Evolutionary conservation across 768 basidiomycete genomes (phyloP).

Genomic region (Termitomyces sp.): DNA sequence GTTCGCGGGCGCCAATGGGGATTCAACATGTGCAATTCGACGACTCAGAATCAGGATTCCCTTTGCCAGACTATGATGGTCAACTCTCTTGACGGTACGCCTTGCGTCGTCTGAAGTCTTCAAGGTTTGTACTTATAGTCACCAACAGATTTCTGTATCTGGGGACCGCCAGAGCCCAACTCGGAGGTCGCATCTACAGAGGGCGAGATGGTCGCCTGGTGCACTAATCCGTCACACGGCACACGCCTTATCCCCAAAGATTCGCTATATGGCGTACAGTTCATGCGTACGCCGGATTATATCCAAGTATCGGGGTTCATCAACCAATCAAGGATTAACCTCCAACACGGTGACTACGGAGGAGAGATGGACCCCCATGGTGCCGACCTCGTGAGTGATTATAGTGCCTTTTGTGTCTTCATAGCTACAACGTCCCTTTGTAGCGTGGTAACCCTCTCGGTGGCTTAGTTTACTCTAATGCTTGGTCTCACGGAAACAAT

Average conservation of each 20-base stretch:
- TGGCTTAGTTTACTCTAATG: conserved; percentile 15
- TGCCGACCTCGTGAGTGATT: conserved; percentile 41
- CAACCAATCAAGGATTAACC: conserved; percentile 54
- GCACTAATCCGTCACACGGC: conserved; percentile 64
- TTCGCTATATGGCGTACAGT: conserved; percentile 59
- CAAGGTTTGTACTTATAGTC: not conserved
- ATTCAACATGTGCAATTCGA: conserved; percentile 57
- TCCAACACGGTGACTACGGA: conserved; percentile 51
- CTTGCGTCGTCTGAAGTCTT: not conserved
- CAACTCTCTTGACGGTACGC: conserved; percentile 44
- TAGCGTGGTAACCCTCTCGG: conserved; percentile 14
- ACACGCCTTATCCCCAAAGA: conserved; percentile 69
- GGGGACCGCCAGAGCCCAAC: conserved; percentile 48
- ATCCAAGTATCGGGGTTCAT: conserved; percentile 57
- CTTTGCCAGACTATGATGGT: conserved; percentile 49
- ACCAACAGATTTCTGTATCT: conserved; percentile 61
- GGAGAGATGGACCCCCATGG: conserved; percentile 79
- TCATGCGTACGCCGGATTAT: conserved; percentile 53
- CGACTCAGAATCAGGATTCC: conserved; percentile 44
- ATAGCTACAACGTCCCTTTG: not conserved
- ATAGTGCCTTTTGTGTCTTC: not conserved
- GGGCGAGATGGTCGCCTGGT: conserved; percentile 70
- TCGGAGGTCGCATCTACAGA: conserved; percentile 61
- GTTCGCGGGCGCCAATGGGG: conserved; percentile 49
- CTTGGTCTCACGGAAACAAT: conserved; percentile 18